Base-by-base conservation (phyloP, 306 rosid species). In the Prunus armeniaca region DNA sequence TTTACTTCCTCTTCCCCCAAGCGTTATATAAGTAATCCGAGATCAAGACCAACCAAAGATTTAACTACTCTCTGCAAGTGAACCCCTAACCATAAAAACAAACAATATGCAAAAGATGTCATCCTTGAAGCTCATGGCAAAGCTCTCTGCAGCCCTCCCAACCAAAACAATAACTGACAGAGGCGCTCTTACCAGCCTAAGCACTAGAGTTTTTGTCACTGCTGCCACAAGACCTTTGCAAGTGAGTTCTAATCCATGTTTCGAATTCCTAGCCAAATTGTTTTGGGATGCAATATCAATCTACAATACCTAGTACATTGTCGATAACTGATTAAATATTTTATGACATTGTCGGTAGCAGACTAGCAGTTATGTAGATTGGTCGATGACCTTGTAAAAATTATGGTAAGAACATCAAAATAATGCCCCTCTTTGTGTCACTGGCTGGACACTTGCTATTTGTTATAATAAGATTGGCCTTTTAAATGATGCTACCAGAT, bases 191-290 rank as follows among this genome's bases (percentile, higher is more conserved):
- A 47, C 30, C 43, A 51, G 19, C 9, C 49, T 65, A 65, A 65
- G 69, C 24, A 34, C 25, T 3, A 74, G 79, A 76, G 76, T 24
- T 52, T 81, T 87, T 55, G 66, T 70, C 69, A 78, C 74, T 27
- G 72, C 78, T n/a, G 72, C 82, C 69, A 76, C 87, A 6, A 76
- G 81, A 77, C 79, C 83, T n/a, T 78, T 85, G 68, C 85, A 81
- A 78, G 91, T 86, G 41, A 85, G 87, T 77, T 61, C 2, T 38
- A 14, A 12, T 66, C 61, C 73, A 15, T 27, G 34, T 18, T 73
- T 19, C 4, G 2, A 12, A 60, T 56, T 56, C 22, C 5, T 20
- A 56, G 6, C 14, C 2, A 56, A 11, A 56, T 56, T 17, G 17
- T 6, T 18, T 18, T 52, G 10, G 3, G 19, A 52, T n/a, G 1